These are phyloP conservation scores for Thermochaetoides dissita DNA, from an alignment of 2,329 filamentous ascomycete species.

Conservation along the genomic window DNA sequence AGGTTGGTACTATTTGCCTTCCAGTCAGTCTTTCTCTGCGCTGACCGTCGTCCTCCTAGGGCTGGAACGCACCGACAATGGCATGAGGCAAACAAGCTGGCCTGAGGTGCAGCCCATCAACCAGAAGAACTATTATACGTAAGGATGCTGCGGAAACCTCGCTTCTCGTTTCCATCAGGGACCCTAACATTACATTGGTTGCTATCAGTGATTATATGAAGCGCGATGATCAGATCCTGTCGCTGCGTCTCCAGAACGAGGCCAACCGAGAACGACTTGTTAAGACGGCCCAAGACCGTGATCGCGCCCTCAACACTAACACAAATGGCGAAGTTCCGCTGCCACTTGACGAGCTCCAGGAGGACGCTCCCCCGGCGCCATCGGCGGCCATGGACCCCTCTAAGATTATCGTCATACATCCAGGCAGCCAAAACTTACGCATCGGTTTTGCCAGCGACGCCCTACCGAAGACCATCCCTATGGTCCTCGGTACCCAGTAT, in stretches of 20 bases:
- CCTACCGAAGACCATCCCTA: conserved; percentile 83
- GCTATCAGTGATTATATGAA: conserved; percentile 78
- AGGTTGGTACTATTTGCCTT: conserved; percentile 28
- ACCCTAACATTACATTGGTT: conserved; percentile 13
- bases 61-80: conserved; percentile 92
- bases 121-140: conserved; percentile 99
- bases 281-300: conserved; percentile 74
- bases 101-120: conserved; percentile 88
- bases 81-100: conserved; percentile 91
- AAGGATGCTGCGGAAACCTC: conserved; percentile 21
- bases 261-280: conserved; percentile 72
- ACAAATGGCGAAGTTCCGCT: conserved; percentile 52
- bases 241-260: conserved; percentile 76
- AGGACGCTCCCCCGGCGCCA: conserved; percentile 39
- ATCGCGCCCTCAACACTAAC: conserved; percentile 70
- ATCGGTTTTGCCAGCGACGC: conserved; percentile 95
- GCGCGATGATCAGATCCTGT: conserved; percentile 89
- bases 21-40: neutral
- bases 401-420: conserved; percentile 87
- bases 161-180: neutral
- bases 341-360: conserved; percentile 44
- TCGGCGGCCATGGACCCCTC: conserved; percentile 56
- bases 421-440: conserved; percentile 86
- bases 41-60: conserved; percentile 37
- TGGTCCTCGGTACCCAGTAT: conserved; percentile 74